Evolutionary conservation across 495 filamentous ascomycete genomes (phyloP).

Genomic region (Penicillium alfredii): DNA sequence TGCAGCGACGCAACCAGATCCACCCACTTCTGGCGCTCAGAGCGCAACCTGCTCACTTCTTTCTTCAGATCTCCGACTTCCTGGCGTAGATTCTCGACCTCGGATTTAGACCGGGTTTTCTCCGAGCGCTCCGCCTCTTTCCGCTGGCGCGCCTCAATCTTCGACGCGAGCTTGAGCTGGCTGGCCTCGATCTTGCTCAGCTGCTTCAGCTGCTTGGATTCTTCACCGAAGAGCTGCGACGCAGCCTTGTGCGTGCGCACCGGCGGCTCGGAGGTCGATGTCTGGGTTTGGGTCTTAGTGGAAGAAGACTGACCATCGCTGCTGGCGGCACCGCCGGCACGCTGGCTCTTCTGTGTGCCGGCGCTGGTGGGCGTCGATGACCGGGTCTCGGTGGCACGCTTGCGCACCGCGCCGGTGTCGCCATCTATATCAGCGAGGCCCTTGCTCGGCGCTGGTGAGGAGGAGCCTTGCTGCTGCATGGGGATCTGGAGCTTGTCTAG

Average conservation of each 20-base stretch:
- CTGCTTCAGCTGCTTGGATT: constrained; percentile 36
- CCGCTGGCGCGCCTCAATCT: constrained; percentile 42
- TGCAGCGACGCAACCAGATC: constrained; percentile 60
- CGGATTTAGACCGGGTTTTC: constrained; percentile 40
- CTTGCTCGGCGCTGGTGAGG: constrained; percentile 1
- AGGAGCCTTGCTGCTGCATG: constrained; percentile 13
- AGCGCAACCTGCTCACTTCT: constrained; percentile 50
- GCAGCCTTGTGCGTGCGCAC: constrained; percentile 25
- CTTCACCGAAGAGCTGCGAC: constrained; percentile 26
- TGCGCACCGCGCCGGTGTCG: constrained; percentile 27
- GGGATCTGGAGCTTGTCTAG: constrained; percentile 36
- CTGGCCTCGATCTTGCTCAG: constrained; percentile 33
- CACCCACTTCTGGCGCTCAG: constrained; percentile 56
- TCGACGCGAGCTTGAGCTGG: constrained; percentile 37
- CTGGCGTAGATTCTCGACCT: constrained; percentile 47
- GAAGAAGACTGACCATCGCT: constrained; percentile 9
- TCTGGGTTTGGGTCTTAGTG: constrained; percentile 2
- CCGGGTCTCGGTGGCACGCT: constrained; percentile 46
- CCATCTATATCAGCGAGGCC: constrained; percentile 36
- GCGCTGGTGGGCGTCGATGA: constrained; percentile 55
- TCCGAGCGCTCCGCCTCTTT: constrained; percentile 57
- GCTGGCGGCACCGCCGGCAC: neutral
- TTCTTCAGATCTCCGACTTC: constrained; percentile 50
- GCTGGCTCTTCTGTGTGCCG: constrained; percentile 52
- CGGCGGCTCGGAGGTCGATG: constrained; percentile 10